Evolutionary conservation across 768 basidiomycete species (phyloP), one percentile per base, ranked within the genome.

Genomic region (Chlorophyllum brunneum): DNA sequence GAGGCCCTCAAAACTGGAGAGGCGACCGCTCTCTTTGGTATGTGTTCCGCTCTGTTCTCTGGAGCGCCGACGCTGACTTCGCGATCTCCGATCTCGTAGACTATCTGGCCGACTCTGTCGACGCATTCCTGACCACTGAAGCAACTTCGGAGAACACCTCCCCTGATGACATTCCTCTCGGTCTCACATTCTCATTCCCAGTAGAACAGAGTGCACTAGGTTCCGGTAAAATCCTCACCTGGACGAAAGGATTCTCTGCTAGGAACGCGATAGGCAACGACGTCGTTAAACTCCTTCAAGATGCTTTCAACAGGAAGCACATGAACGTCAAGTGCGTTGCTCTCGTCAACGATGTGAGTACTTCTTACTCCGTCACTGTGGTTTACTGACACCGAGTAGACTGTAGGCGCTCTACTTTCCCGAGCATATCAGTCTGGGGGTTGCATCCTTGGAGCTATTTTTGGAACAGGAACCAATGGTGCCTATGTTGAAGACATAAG

Each of bases 381-480:
- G 18, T 22, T 55, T 46, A 48, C 49, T 26, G 55, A 26, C 22
- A 49, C 51, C 36, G 51, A 22, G 36, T 56, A 97, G 94, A 99
- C 97, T 18, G 95, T 98, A 20, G 97, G 97, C 26, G 91, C 97
- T 5, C 79, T 98, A 39, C 75, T 99, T 24, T 95, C 95, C 9
- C 81, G 92, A 40, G 89, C 94, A 7, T 99, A 99, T 65, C 89
- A 88, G n/a, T 81, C 84, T 3, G 97, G 97, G 16, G 89, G 89
- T 5, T 95, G 92, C 61, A 73, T 93, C 13, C 80, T 95, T 29
- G 89, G 87, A 41, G 87, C 87, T 49, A 98, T 98, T 61, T 98
- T 98, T 65, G 97, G 97, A 22, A 99, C 97, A 0, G 97, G 97
- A 15, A 98, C 97, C 4, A 99, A 99, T 63, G 97, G 97, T 26